Evolutionary conservation across 306 rosid species (phyloP).

Genomic region (Acacia confusa): DNA sequence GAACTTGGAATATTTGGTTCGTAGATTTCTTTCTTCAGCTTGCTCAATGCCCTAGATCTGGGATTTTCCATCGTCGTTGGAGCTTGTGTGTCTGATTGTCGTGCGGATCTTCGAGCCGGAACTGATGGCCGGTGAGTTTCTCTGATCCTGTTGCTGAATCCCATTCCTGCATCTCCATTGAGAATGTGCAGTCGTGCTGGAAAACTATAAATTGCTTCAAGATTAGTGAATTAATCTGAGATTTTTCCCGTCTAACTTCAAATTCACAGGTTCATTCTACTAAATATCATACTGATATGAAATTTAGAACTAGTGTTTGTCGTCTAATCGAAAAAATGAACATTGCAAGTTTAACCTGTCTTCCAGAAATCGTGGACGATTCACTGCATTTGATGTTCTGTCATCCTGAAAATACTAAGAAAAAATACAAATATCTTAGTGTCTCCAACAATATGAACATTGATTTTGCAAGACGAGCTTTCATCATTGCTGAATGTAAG

Average conservation of each 20-base stretch:
- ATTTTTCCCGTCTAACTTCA: neutral
- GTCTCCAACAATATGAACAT: neutral
- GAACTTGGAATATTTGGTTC: slow-evolving; percentile 55
- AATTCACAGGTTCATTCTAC: slow-evolving; percentile 5
- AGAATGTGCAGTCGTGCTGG: slow-evolving; percentile 23
- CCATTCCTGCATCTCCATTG: slow-evolving; percentile 27
- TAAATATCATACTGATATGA: neutral
- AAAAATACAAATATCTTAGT: neutral
- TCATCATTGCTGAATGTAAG: neutral
- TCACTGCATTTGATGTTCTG: slow-evolving; percentile 33
- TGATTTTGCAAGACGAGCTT: neutral
- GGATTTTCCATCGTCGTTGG: slow-evolving; percentile 34
- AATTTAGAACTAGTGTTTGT: neutral
- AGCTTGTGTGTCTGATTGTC: slow-evolving; percentile 34
- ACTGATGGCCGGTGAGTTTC: slow-evolving; percentile 25
- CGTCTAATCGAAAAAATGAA: neutral
- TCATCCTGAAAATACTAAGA: slow-evolving; percentile 45
- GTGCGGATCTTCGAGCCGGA: slow-evolving; percentile 27
- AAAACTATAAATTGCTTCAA: slow-evolving; percentile 42
- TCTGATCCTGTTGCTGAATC: slow-evolving; percentile 31
- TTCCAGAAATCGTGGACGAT: slow-evolving; percentile 28
- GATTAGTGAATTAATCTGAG: neutral
- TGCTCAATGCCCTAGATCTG: slow-evolving; percentile 45
- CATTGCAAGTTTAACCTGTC: neutral
- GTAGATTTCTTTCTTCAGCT: slow-evolving; percentile 58